Evolutionary conservation across 768 basidiomycete genomes (phyloP).

Genomic region (Rhodotorula sphaerocarpa): DNA sequence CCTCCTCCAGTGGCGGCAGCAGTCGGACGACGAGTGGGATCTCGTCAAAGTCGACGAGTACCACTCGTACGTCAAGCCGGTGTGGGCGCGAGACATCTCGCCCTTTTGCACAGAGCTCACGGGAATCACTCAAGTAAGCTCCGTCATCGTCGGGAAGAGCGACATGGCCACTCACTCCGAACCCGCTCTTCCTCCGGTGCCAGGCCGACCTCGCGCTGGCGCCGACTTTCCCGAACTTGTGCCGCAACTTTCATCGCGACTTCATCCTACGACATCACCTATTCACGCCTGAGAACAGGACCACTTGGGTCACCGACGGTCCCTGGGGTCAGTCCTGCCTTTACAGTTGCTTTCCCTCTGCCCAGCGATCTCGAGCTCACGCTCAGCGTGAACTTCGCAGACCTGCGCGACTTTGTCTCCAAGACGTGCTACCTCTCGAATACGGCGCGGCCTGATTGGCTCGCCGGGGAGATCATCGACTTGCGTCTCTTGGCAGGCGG

Average conservation of each 20-base stretch:
- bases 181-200: neutral
- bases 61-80: constrained; percentile 76
- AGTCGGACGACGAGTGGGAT: constrained; percentile 46
- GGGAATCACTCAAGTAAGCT: constrained; percentile 78
- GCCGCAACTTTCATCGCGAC: constrained; percentile 46
- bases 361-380: no score
- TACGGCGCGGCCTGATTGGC: constrained; percentile 64
- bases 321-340: constrained; percentile 33
- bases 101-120: constrained; percentile 79
- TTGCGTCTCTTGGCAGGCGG: constrained; percentile 49
- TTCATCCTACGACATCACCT: constrained; percentile 30
- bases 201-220: constrained; percentile 74
- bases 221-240: constrained; percentile 61
- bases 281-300: constrained; percentile 33
- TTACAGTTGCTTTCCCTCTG: neutral
- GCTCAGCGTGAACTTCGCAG: constrained; percentile 3
- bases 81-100: constrained; percentile 72
- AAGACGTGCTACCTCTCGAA: constrained; percentile 42
- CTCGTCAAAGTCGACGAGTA: constrained; percentile 73
- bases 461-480: constrained; percentile 66
- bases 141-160: neutral
- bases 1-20: constrained; percentile 62
- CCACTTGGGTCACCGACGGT: constrained; percentile 39
- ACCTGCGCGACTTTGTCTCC: constrained; percentile 36
- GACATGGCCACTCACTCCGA: neutral